phyloP scores from a whole-genome alignment of 179 eudicot genomes.

The Patellifolia procumbens region DNA sequence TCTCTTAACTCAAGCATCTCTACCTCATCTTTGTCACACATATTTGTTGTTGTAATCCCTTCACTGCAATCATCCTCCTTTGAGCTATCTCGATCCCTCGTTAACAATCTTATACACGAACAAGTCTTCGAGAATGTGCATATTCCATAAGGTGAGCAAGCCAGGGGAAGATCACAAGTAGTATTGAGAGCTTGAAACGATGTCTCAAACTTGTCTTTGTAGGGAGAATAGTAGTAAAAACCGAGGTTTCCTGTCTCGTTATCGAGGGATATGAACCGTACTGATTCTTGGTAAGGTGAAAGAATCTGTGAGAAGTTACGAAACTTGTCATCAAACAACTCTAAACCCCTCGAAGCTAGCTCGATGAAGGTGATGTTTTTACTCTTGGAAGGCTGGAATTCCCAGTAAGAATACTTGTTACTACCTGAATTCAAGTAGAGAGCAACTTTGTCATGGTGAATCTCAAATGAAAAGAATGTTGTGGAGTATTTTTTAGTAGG shows the following conservation, averaged over 20 bases:
- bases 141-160: constrained; percentile 64
- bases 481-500: constrained; percentile 44
- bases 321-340: constrained; percentile 50
- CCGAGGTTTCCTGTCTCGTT: constrained; percentile 74
- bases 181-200: constrained; percentile 56
- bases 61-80: constrained; percentile 37
- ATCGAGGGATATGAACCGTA: constrained; percentile 57
- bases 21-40: constrained; percentile 38
- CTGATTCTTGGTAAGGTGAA: constrained; percentile 33
- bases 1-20: constrained; percentile 68
- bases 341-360: constrained; percentile 55
- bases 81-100: constrained; percentile 16
- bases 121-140: constrained; percentile 62
- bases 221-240: constrained; percentile 55
- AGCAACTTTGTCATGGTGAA: constrained; percentile 64
- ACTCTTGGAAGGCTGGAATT: constrained; percentile 49
- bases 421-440: constrained; percentile 64
- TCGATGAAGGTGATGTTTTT: constrained; percentile 69
- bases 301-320: constrained; percentile 49
- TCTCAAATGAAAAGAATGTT: constrained; percentile 70
- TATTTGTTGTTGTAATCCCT: constrained; percentile 18
- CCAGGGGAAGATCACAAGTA: constrained; percentile 78
- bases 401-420: constrained; percentile 82
- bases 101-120: constrained; percentile 51
- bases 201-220: constrained; percentile 50